Percentiles rank a stretch among this genome's conserved stretches.
phyloP scores from a whole-genome alignment of 345 rosid genomes.

The Orychophragmus violaceus region DNA sequence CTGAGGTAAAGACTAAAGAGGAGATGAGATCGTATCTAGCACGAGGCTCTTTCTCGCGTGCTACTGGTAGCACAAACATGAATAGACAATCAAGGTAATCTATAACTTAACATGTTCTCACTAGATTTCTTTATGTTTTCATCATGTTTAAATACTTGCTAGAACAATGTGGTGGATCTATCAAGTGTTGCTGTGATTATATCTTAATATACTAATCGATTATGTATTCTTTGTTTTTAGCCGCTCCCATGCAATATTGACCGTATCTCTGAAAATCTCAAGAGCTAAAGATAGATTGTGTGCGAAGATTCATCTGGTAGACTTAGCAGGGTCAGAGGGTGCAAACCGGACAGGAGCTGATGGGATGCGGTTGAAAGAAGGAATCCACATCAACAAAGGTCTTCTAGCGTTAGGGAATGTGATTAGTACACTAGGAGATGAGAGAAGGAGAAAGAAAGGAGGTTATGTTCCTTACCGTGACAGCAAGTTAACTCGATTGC shows the following conservation, averaged over 20 bases:
- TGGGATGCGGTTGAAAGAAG: conserved; percentile 97
- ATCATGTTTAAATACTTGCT: too few relatives aligned
- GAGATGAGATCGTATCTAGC: conserved; percentile 78
- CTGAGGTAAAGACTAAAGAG: conserved; percentile 76
- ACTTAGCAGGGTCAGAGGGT: conserved; percentile 93
- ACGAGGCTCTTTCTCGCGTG: conserved; percentile 73
- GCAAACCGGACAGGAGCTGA: conserved; percentile 95
- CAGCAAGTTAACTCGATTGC: conserved; percentile 95
- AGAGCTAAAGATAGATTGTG: conserved; percentile 78
- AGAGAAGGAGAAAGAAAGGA: conserved; percentile 88
- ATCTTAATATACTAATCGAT: not conserved
- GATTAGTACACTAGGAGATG: conserved; percentile 33
- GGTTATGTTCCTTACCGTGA: conserved; percentile 94
- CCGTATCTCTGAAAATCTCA: conserved; percentile 75
- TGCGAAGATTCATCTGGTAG: conserved; percentile 92
- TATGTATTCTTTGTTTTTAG: conserved; percentile 29
- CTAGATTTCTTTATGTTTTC: not conserved
- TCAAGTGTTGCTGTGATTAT: too few relatives aligned
- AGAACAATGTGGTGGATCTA: too few relatives aligned
- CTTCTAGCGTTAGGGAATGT: conserved; percentile 89
- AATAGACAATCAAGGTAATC: conserved; percentile 88
- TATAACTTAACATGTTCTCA: not conserved
- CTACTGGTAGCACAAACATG: conserved; percentile 95
- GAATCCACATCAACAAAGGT: conserved; percentile 92
- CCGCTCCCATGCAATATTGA: conserved; percentile 96